Evolutionary conservation across 305 asterid genomes (phyloP), one percentile per base, ranked within the genome.

Genomic region (Solanum chacoense): DNA sequence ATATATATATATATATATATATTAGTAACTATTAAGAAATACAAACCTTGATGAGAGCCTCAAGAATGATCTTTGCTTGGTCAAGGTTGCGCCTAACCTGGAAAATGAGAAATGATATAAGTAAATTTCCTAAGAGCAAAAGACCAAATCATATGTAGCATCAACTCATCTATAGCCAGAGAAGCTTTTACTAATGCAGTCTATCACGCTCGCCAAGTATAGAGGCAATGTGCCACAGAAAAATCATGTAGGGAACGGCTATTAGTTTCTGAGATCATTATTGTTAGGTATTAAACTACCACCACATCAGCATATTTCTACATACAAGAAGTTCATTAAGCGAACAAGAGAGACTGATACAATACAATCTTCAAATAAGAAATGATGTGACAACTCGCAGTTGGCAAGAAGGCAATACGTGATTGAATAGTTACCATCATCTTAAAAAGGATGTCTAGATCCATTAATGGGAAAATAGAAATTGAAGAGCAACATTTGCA

Each of bases 31-130:
- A 7, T 83, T 59, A 87, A 69, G 76, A 84, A 87, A 77, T 28
- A 88, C 87, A 86, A 92, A 95, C 99, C 98, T 93, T 94, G 93
- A 96, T 94, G 91, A 98, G 91, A 92, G 98, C 94, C 90, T 94
- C 96, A 74, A 98, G 92, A 89, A 98, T 93, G 90, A 93, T 91
- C 95, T 96, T 98, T 29, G 99, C 98, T 92, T 96, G 99, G 88
- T 95, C 99, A 65, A 98, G 99, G 90, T 98, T 98, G 94, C 99
- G 97, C 93, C 99, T 94, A 87, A 98, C 99, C 99, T 98, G 95
- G 85, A 93, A 69, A 89, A 88, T 89, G 93, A 86, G 83, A 85
- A 89, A 55, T 59, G 3, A 55, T 32, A 55, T 22, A 55, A 55
- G 36, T 22, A 32, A 22, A 84, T 32, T 31, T 37, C 90, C 9